phyloP scores from a whole-genome alignment of 2,329 filamentous ascomycete genomes.

The Trichoderma afroharzianum region DNA sequence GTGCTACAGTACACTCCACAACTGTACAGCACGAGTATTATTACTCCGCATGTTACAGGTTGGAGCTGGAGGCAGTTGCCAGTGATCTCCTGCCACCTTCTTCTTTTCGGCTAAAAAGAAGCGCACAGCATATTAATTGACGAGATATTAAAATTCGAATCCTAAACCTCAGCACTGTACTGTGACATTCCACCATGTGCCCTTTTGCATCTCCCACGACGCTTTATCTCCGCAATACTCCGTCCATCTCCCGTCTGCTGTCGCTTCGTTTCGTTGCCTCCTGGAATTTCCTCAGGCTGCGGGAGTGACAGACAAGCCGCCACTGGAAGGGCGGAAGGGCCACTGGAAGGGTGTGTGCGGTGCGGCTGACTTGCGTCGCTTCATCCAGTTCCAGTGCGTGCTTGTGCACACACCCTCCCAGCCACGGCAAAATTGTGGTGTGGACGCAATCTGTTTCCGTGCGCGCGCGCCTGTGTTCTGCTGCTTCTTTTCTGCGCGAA shows the following conservation, averaged over 20 bases:
- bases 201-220: not conserved
- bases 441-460: constrained; percentile 7
- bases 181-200: not conserved
- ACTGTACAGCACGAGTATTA: not conserved
- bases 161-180: not conserved
- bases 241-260: not conserved
- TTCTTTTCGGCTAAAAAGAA: constrained; percentile 5
- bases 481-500: constrained; percentile 17
- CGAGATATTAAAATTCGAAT: not conserved
- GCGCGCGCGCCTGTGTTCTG: constrained; percentile 14
- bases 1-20: not conserved
- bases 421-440: constrained; percentile 12
- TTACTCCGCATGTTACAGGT: not conserved
- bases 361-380: constrained; percentile 17
- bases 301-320: not conserved
- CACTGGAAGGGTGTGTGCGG: constrained; percentile 1
- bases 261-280: constrained; percentile 1
- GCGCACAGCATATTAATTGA: not conserved
- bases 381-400: not conserved
- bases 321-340: not conserved
- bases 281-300: not conserved
- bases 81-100: not conserved
- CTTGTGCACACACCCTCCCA: constrained; percentile 10
- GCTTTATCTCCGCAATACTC: not conserved
- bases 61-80: not conserved